Evolutionary conservation across 139 green algal genomes (phyloP).

Genomic region (Tetradesmus lagerheimii): DNA sequence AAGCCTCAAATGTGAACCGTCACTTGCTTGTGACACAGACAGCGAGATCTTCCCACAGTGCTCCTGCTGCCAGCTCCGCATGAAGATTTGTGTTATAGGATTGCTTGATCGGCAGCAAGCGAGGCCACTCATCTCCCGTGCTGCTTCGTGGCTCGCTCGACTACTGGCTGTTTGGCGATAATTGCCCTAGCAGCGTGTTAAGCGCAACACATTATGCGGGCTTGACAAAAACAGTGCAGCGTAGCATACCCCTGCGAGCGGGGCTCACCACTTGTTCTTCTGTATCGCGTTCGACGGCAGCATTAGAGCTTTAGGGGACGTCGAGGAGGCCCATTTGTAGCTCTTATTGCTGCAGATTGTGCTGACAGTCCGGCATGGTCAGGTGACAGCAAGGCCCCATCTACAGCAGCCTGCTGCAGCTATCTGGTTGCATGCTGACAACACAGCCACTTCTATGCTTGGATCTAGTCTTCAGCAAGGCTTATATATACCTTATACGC

Average conservation of each 20-base stretch:
- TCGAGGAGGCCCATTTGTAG: background rate
- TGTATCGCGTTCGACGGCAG: background rate
- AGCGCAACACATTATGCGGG: background rate
- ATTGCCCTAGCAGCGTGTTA: background rate
- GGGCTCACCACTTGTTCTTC: background rate
- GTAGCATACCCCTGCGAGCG: background rate
- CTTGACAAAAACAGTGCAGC: background rate
- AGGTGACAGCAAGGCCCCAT: background rate
- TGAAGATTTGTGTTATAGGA: background rate
- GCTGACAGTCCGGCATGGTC: background rate
- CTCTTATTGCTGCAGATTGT: background rate
- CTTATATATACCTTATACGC: background rate
- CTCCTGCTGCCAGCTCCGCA: background rate
- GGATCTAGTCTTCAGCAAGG: background rate
- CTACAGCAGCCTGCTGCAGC: conserved; percentile 1
- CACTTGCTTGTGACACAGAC: background rate
- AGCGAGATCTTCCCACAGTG: background rate
- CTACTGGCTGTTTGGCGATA: background rate
- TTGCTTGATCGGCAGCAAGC: background rate
- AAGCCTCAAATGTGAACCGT: background rate
- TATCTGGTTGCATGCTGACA: background rate
- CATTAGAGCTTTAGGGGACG: background rate
- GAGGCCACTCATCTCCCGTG: background rate
- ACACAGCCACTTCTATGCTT: background rate
- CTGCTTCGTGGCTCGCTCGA: background rate